Percentiles rank a stretch among this genome's conserved stretches.
phyloP scores from a whole-genome alignment of 108 stramenopile species.

The Craspedostauros australis region DNA sequence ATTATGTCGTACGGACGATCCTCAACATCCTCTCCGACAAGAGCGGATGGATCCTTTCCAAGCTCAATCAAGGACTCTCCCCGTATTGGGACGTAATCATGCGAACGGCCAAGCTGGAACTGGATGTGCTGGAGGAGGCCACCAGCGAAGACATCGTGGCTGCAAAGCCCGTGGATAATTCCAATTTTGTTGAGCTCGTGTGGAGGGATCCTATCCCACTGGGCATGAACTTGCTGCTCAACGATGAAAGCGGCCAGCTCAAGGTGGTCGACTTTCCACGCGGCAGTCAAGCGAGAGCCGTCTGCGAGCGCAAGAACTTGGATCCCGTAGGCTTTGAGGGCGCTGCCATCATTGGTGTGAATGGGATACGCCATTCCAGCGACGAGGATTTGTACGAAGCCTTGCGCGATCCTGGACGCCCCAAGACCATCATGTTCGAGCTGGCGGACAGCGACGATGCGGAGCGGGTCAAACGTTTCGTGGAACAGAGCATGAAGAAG shows the following conservation, averaged over 20 bases:
- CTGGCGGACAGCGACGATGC: slow-evolving; percentile 62
- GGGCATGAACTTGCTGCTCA: slow-evolving; percentile 82
- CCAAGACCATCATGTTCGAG: slow-evolving; percentile 79
- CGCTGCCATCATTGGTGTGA: slow-evolving; percentile 78
- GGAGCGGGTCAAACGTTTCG: slow-evolving; percentile 50
- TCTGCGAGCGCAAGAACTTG: slow-evolving; percentile 69
- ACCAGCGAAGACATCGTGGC: slow-evolving; percentile 51
- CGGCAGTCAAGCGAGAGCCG: slow-evolving; percentile 77
- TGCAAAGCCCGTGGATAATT: slow-evolving; percentile 33
- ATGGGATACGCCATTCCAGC: slow-evolving; percentile 60
- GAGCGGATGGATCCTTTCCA: slow-evolving; percentile 76
- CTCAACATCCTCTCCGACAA: slow-evolving; percentile 52
- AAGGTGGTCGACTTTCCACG: slow-evolving; percentile 90
- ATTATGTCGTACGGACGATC: slow-evolving; percentile 75
- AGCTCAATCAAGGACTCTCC: slow-evolving; percentile 56
- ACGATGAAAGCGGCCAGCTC: slow-evolving; percentile 71
- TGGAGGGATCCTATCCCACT: slow-evolving; percentile 81
- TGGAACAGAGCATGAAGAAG: slow-evolving; percentile 21
- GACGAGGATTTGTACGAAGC: slow-evolving; percentile 69
- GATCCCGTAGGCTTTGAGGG: slow-evolving; percentile 81
- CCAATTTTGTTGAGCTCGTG: slow-evolving; percentile 64
- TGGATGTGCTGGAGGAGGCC: slow-evolving; percentile 47
- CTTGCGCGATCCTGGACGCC: slow-evolving; percentile 73
- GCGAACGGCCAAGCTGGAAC: slow-evolving; percentile 57
- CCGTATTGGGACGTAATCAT: slow-evolving; percentile 81